Base-by-base conservation (phyloP, 2,329 filamentous ascomycete species). In the Alternaria metachromatica region DNA sequence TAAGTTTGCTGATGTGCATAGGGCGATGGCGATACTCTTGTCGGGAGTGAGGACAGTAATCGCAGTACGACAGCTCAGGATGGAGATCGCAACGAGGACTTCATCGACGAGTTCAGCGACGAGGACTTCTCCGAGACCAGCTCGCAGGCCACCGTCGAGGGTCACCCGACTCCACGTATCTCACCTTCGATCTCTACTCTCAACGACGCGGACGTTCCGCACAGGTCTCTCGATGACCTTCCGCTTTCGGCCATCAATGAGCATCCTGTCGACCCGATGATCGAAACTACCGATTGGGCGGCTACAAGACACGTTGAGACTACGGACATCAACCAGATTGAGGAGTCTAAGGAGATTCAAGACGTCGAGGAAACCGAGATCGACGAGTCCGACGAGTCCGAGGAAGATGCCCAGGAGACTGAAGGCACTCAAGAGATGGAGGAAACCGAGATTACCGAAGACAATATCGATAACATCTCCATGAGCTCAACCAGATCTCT, bases 21-120 rank as follows among this genome's bases (percentile, higher is more conserved):
- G 41, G 54, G 41, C 10, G 37, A 56, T 30, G 54, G 54, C 6
- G 54, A 53, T 41, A 53, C 28, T 10, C 49, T 53, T 8, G 49
- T 53, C 1, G 49, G 49, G 6, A 53, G 30, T 41, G 37, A 41
- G 9, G 2, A 3, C 37, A 41, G 37, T 2, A 6, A 41, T 5
- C n/a, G 37, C 37, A 41, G 37, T 2, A 18, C 37, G 15, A n/a
- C 4, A 3, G 33, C 33, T n/a, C 4, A 5, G 33, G 4, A 37
- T 37, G 37, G n/a, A 0, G 37, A 41, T 41, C 37, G 37, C 37
- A 41, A 41, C 37, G 37, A 18, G 0, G 37, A 41, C 0, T 41
- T 0, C 37, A 41, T 41, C 37, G 37, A 41, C 37, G 37, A 41
- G n/a, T 41, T 41, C 37, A 41, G 37, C 4, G 18, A 37, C 18